Percentiles rank a stretch among this genome's conserved stretches.
These are phyloP conservation scores for Coleophoma eucalyptorum DNA, from an alignment of 2,329 filamentous ascomycete genomes.

Conservation along the genomic window DNA sequence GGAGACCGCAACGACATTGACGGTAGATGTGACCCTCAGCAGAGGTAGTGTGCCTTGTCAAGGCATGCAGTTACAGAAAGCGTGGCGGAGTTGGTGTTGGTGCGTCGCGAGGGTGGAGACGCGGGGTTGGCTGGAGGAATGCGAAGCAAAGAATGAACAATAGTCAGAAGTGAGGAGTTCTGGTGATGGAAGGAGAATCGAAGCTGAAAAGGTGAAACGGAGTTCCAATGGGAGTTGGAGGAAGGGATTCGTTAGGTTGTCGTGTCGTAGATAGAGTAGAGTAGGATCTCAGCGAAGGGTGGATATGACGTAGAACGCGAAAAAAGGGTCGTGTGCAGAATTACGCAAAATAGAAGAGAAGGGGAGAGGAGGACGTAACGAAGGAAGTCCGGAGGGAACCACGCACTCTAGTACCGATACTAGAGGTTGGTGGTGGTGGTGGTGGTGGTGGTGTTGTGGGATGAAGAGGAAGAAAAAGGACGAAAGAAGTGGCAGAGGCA, in stretches of 20 bases:
- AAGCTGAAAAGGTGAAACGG: neutral
- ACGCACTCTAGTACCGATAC: too few species aligned
- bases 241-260: neutral
- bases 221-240: too few species aligned
- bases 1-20: slow-evolving; percentile 10
- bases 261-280: neutral
- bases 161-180: neutral
- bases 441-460: too few species aligned
- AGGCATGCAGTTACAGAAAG: neutral
- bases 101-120: neutral
- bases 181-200: neutral
- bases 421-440: too few species aligned
- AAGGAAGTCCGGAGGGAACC: too few species aligned
- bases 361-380: too few species aligned
- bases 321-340: too few species aligned
- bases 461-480: too few species aligned
- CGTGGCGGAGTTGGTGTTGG: neutral
- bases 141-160: neutral
- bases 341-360: too few species aligned
- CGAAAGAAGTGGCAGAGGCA: too few species aligned
- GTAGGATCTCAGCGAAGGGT: too few species aligned
- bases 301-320: too few species aligned
- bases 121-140: slow-evolving; percentile 3
- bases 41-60: neutral
- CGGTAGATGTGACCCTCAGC: neutral